phyloP scores from a whole-genome alignment of 2,329 filamentous ascomycete genomes.

The Fusarium subtropicale region DNA sequence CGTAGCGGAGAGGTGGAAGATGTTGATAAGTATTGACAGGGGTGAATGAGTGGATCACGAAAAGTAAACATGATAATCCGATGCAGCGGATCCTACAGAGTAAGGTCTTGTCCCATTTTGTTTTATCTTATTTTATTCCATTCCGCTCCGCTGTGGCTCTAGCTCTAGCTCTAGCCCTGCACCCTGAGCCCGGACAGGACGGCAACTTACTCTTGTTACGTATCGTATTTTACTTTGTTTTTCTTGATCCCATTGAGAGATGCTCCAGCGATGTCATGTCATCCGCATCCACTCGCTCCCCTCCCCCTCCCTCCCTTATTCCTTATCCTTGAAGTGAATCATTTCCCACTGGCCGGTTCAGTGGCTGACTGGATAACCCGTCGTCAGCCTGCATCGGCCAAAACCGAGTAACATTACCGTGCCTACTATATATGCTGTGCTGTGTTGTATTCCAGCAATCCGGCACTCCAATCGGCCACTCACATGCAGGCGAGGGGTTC shows the following conservation, averaged over 20 bases:
- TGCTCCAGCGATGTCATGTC: conserved; percentile 22
- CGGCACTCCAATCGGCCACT: conserved; percentile 34
- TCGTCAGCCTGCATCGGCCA: conserved; percentile 44
- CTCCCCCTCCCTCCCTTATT: neutral
- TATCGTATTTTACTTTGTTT: conserved; percentile 30
- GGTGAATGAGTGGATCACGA: conserved; percentile 30
- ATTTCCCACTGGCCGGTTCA: conserved; percentile 36
- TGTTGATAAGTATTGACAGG: conserved; percentile 19
- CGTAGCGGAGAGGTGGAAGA: conserved; percentile 28
- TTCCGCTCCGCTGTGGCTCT: neutral
- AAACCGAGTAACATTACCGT: conserved; percentile 34
- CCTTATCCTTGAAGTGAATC: conserved; percentile 29
- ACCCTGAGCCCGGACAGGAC: neutral
- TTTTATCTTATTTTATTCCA: neutral
- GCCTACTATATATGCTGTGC: neutral
- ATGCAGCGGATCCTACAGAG: conserved; percentile 18
- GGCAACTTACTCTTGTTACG: neutral
- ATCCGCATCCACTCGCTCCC: neutral
- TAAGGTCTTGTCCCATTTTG: conserved; percentile 14
- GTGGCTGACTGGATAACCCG: conserved; percentile 42
- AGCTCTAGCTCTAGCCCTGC: neutral
- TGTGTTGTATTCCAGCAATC: conserved; percentile 35
- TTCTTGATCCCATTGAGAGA: conserved; percentile 12
- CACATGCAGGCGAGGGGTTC: conserved; percentile 37
- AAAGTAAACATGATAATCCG: conserved; percentile 28